Evolutionary conservation across 805 yeast genomes (phyloP).

Genomic region (Kodamaea kaohsiungensis): DNA sequence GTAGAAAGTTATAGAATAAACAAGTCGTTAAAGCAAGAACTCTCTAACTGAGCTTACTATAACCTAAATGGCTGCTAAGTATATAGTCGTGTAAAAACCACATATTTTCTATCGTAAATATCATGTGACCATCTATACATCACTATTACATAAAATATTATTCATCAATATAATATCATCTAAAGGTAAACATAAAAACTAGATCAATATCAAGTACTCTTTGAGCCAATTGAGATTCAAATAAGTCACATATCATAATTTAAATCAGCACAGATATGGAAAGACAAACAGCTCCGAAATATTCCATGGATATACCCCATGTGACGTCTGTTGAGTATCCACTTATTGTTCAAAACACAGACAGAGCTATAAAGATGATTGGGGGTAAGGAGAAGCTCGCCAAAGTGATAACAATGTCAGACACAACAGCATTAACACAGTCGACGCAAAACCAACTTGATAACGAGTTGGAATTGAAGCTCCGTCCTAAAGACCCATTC

Average conservation of each 20-base stretch:
- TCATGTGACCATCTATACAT: no score
- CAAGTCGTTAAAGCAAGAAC: no score
- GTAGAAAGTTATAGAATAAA: no score
- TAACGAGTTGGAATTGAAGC: conserved; percentile 41
- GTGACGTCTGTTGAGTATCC: conserved; percentile 81
- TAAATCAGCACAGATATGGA: background rate
- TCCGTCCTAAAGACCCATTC: conserved; percentile 39
- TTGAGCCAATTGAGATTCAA: background rate
- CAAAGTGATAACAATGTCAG: conserved; percentile 39
- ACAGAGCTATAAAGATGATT: conserved; percentile 64
- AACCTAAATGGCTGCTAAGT: no score
- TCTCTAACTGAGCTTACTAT: no score
- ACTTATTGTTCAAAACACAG: conserved; percentile 59
- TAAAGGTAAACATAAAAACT: no score
- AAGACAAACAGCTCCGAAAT: conserved; percentile 45
- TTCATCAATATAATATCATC: no score
- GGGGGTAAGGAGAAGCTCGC: conserved; percentile 57
- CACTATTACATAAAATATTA: no score
- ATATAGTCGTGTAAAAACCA: no score
- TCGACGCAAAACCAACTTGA: conserved; percentile 21
- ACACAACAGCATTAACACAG: conserved; percentile 17
- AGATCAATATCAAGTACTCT: background rate
- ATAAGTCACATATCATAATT: background rate
- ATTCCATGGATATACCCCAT: conserved; percentile 71
- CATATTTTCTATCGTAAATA: no score